Evolutionary conservation across 2,329 filamentous ascomycete species (phyloP), one percentile per base, ranked within the genome.

Genomic region (Verticillium isaacii): DNA sequence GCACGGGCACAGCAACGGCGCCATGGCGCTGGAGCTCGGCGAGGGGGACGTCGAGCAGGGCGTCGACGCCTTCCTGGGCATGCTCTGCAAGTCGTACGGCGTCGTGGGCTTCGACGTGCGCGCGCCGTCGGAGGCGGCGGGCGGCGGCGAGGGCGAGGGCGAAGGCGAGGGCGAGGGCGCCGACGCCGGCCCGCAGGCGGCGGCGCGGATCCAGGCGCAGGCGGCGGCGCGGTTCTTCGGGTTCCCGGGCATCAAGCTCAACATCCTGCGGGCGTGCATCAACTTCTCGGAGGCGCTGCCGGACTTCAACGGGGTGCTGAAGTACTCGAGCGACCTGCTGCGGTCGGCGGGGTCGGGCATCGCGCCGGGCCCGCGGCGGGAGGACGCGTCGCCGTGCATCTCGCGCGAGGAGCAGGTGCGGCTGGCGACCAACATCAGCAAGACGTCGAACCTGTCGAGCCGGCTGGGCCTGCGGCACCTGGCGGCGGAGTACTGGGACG

Each of bases 251-350:
- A 78, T 97, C 67, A 98, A 98, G 74, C 82, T 96, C 60, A 92
- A 96, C 71, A 87, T 98, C 59, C 80, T 98, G 12, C 86, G 91
- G 66, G 89, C 90, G n/a, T 96, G 94, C 70, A 92, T 97, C 69
- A 93, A 93, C 73, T 91, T 98, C 64, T 96, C 91, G 60, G 95
- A 99, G 77, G 94, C 95, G 0, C 79, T 98, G 60, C 93, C 94
- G 1, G 93, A 98, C 73, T 95, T 97, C 68, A 84, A 89, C 57
- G 94, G 94, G 5, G 92, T 97, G n/a, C 78, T 98, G 25, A 88
- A 87, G 63, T 96, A 93, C 72, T 96, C 93, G 0, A 89, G 92
- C 66, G 88, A 96, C 68, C 79, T 98, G 29, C 79, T 99, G 63
- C 87, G 92, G 58, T 91, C 91, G 14, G 91, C 91, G 57, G 93